Base-by-base conservation (phyloP, 352 stramenopile species). In the Globisporangium nagaii region DNA sequence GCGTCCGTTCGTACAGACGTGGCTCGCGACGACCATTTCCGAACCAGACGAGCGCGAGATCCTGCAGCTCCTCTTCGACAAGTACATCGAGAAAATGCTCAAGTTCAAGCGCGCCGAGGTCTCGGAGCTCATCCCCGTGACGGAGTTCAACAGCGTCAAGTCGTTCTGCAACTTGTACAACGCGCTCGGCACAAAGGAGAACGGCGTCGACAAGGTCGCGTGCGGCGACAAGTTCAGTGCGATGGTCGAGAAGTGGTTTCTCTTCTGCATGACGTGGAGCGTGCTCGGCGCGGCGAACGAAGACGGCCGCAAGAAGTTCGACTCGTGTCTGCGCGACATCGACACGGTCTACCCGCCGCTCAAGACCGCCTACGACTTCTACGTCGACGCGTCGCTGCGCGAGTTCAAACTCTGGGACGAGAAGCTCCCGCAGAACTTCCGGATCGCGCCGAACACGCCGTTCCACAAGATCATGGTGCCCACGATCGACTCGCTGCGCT, bases 331-430 rank as follows among this genome's bases (percentile, higher is more conserved):
- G 24, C 86, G 90, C 4, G 92, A 98, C 52, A 93, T 98, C 52
- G 91, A 97, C 53, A 91, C 90, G 0, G 70, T 96, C 28, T 98
- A 96, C 50, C 92, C 92, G 31, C 90, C 91, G 20, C 71, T 93
- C 2, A 92, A 95, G 57, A 97, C 86, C 10, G 77, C 93, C 0
- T 98, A 98, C 63, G 93, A 98, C 58, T 98, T 97, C 58, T 97
- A 75, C 27, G 78, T 98, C 19, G 92, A 98, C 56, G 56, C 77
- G 11, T 65, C 76, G 32, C 67, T 61, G n/a, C 67, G 70, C 6
- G 84, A 94, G 19, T 90, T 94, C 41, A 93, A 90, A 52, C 63
- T 93, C 1, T 93, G 82, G 82, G 82, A 94, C 46, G 84, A 94
- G 28, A 88, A 88, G 40, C 60, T 94, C 1, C 79, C 84, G 3